These are phyloP conservation scores for Tetrahymena malaccensis DNA, from an alignment of 73 alveolate genomes.

Conservation along the genomic window DNA sequence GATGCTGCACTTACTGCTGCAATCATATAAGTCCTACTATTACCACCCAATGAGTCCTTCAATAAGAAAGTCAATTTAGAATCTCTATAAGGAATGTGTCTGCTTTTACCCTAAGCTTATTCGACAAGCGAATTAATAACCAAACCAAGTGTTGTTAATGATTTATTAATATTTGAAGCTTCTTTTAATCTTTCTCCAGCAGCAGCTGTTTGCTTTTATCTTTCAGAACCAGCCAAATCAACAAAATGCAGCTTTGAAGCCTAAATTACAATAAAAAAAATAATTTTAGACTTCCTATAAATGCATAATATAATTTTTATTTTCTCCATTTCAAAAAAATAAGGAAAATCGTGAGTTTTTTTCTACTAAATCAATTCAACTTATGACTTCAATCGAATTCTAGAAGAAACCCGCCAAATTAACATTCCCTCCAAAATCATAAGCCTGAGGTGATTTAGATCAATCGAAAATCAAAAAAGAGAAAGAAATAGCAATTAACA, in stretches of 20 bases:
- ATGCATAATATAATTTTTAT: neutral
- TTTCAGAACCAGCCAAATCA: slow-evolving; percentile 97
- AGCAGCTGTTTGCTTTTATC: slow-evolving; percentile 81
- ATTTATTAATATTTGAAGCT: slow-evolving; percentile 94
- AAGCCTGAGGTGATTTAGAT: neutral
- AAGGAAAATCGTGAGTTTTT: neutral
- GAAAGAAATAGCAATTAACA: neutral
- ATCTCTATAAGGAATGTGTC: slow-evolving; percentile 82
- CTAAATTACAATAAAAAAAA: neutral
- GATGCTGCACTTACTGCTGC: slow-evolving; percentile 74
- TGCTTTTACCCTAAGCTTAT: slow-evolving; percentile 60
- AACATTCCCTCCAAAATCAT: neutral
- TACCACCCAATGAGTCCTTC: slow-evolving; percentile 81
- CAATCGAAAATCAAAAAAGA: neutral
- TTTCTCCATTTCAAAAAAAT: neutral
- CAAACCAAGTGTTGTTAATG: slow-evolving; percentile 87
- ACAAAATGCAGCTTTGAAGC: slow-evolving; percentile 83
- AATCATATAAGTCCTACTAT: slow-evolving; percentile 70
- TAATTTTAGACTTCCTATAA: neutral
- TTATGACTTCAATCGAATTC: neutral
- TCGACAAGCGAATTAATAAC: slow-evolving; percentile 85
- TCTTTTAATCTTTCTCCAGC: slow-evolving; percentile 92
- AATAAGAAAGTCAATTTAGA: slow-evolving; percentile 72
- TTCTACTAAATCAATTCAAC: neutral
- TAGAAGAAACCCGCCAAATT: neutral